Conservation (phyloP, 2,329 filamentous ascomycete species). For the Epichloe brachyelytri region DNA sequence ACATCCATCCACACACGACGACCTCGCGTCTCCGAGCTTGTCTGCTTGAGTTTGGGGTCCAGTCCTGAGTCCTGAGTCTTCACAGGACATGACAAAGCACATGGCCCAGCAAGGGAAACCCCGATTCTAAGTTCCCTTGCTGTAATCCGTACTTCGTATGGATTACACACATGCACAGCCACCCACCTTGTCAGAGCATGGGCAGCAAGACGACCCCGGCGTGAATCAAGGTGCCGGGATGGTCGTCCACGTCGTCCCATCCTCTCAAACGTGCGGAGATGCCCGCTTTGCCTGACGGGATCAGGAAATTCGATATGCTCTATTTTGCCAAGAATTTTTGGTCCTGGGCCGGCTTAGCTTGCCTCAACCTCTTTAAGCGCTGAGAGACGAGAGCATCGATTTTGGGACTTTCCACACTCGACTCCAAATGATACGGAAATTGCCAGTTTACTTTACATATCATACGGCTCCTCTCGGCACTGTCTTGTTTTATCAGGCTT, state of each 20-base stretch:
- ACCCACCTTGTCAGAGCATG: neutral
- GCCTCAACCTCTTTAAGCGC: neutral
- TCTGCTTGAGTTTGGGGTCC: neutral
- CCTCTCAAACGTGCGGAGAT: constrained; percentile 34
- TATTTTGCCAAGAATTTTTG: neutral
- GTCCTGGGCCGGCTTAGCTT: neutral
- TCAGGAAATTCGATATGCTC: neutral
- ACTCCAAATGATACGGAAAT: neutral
- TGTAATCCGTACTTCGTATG: too few species aligned
- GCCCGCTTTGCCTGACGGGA: neutral
- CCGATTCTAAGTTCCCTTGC: neutral
- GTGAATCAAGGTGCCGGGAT: constrained; percentile 8
- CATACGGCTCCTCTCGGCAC: neutral
- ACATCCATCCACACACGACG: neutral
- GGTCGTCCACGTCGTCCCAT: constrained; percentile 23
- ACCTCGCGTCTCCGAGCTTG: neutral
- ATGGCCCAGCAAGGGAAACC: neutral
- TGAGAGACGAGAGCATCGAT: neutral
- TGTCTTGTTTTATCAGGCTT: neutral
- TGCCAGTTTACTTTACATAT: neutral
- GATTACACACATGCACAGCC: neutral
- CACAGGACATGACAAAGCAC: neutral
- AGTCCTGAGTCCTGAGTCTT: neutral
- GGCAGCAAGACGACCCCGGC: constrained; percentile 6
- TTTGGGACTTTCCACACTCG: neutral